Percentiles rank a stretch among this genome's conserved stretches.
Conservation (phyloP, 2,329 filamentous ascomycete genomes). For the Parafenestella ontariensis region DNA sequence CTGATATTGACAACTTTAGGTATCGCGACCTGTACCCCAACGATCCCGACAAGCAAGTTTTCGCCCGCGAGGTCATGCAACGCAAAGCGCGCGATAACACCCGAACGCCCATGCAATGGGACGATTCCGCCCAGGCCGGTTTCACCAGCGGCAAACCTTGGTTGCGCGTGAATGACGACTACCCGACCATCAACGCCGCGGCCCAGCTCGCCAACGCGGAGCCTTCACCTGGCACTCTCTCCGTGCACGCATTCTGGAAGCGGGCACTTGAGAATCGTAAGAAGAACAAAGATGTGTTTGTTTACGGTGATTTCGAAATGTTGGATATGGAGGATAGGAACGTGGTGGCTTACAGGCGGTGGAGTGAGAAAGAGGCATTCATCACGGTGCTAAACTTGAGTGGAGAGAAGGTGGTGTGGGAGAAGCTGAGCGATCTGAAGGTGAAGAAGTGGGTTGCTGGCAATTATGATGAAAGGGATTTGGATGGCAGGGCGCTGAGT, state of each 20-base stretch:
- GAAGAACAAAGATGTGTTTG: constrained; percentile 64
- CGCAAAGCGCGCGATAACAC: constrained; percentile 71
- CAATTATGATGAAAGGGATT: constrained; percentile 42
- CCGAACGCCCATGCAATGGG: constrained; percentile 73
- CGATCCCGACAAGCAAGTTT: constrained; percentile 32
- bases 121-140: constrained; percentile 61
- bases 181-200: constrained; percentile 63
- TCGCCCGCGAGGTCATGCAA: constrained; percentile 55
- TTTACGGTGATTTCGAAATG: constrained; percentile 66
- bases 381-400: constrained; percentile 46
- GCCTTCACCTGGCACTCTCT: constrained; percentile 43
- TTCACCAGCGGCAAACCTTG: constrained; percentile 67
- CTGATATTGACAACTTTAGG: constrained; percentile 17
- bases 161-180: constrained; percentile 67
- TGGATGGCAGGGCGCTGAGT: constrained; percentile 23
- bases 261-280: constrained; percentile 63
- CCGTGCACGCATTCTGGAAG: constrained; percentile 69
- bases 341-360: constrained; percentile 42
- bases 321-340: constrained; percentile 56
- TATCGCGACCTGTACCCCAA: constrained; percentile 40
- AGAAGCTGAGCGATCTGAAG: constrained; percentile 31
- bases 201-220: constrained; percentile 53
- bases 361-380: constrained; percentile 35
- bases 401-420: constrained; percentile 38
- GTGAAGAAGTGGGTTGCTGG: constrained; percentile 47